Evolutionary conservation across 2,329 filamentous ascomycete species (phyloP).

Genomic region (Zymoseptoria crescenta): DNA sequence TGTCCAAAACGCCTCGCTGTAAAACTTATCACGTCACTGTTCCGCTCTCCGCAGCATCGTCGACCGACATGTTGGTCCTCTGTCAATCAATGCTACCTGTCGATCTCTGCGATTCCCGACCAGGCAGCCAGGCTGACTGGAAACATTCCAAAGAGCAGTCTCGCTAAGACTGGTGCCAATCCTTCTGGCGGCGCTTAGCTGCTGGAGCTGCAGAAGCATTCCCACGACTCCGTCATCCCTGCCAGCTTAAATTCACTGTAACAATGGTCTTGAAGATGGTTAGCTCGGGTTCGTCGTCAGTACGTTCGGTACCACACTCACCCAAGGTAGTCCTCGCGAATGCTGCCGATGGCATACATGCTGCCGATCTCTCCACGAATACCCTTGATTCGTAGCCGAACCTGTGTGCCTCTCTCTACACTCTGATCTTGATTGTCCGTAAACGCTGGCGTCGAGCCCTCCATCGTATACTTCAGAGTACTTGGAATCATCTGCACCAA

Average conservation of each 20-base stretch:
- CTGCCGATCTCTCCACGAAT: slow-evolving; percentile 86
- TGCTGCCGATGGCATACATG: slow-evolving; percentile 95
- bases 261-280: background rate
- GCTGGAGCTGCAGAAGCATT: background rate
- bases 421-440: slow-evolving; percentile 91
- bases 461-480: slow-evolving; percentile 89
- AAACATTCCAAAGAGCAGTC: too few species aligned
- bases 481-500: slow-evolving; percentile 70
- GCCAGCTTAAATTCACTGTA: background rate
- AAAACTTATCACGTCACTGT: background rate
- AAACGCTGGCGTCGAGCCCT: slow-evolving; percentile 92
- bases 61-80: too few species aligned
- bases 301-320: slow-evolving; percentile 10
- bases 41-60: background rate
- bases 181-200: background rate
- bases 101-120: background rate
- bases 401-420: slow-evolving; percentile 87
- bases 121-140: background rate
- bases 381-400: slow-evolving; percentile 90
- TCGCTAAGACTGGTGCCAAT: background rate
- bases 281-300: background rate
- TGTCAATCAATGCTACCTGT: too few species aligned
- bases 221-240: background rate
- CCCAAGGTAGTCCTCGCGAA: slow-evolving; percentile 60
- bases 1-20: slow-evolving; percentile 12